phyloP scores from a whole-genome alignment of 345 rosid species.

The Brassica juncea region DNA sequence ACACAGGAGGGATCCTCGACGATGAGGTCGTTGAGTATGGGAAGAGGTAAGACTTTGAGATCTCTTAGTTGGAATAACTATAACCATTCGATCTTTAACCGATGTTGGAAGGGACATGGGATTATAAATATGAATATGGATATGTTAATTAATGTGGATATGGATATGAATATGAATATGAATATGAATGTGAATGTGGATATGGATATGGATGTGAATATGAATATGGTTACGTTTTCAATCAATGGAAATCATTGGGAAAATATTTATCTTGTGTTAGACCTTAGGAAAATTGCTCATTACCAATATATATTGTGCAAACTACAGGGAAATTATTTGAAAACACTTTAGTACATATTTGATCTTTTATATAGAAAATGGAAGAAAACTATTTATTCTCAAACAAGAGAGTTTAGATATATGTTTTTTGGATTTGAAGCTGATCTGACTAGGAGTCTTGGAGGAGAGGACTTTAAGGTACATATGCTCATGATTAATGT shows the following conservation, averaged over 20 bases:
- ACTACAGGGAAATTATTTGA: not conserved
- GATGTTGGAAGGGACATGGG: not conserved
- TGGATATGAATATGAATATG: not conserved
- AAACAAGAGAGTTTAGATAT: not conserved
- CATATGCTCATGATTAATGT: conserved; percentile 54
- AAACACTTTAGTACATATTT: not conserved
- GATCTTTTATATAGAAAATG: not conserved
- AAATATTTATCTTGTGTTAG: not conserved
- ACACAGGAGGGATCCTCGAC: not conserved
- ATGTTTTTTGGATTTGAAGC: conserved; percentile 47
- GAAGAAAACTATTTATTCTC: not conserved
- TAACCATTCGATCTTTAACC: not conserved
- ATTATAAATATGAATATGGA: not conserved
- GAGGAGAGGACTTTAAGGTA: conserved; percentile 69
- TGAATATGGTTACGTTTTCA: not conserved
- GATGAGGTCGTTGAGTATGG: not conserved
- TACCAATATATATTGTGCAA: not conserved
- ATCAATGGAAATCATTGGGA: not conserved
- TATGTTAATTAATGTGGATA: not conserved
- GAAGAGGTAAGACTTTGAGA: not conserved
- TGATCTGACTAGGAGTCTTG: conserved; percentile 47
- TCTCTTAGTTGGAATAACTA: not conserved
- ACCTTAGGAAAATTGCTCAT: not conserved
- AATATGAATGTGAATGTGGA: not conserved
- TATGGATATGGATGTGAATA: not conserved